phyloP scores from a whole-genome alignment of 768 basidiomycete genomes.

The Pulveroboletus sp. region DNA sequence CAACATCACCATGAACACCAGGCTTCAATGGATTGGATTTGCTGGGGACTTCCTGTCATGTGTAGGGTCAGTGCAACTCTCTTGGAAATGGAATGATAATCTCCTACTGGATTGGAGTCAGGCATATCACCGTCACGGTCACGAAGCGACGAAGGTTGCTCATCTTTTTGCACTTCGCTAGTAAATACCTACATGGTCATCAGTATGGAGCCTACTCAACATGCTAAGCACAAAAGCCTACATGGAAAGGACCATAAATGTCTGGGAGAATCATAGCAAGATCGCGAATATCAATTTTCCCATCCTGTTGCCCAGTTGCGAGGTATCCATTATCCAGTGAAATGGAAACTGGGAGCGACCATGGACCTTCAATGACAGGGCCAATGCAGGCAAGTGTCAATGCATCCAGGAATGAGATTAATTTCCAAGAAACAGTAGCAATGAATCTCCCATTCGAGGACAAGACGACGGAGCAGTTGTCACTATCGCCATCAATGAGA shows the following conservation, averaged over 20 bases:
- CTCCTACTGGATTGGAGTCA: background rate
- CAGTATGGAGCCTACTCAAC: background rate
- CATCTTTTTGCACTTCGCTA: background rate
- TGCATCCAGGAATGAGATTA: background rate
- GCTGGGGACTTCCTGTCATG: background rate
- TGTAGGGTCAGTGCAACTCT: background rate
- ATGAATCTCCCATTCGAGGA: background rate
- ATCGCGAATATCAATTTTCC: background rate
- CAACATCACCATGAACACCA: too few relatives aligned
- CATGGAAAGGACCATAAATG: background rate
- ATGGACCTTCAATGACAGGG: background rate
- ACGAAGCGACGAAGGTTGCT: too few relatives aligned
- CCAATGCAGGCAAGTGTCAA: background rate
- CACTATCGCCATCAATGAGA: too few relatives aligned
- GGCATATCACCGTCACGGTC: background rate
- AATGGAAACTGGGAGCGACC: background rate
- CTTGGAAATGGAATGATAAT: background rate
- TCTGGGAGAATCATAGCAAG: background rate
- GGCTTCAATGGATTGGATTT: too few relatives aligned
- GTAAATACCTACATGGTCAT: background rate
- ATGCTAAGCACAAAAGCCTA: background rate
- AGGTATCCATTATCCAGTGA: background rate
- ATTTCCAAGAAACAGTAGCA: background rate
- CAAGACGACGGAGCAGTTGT: too few relatives aligned
- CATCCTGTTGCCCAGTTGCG: background rate